Evolutionary conservation across 2,329 filamentous ascomycete species (phyloP), one percentile per base, ranked within the genome.

Genomic region (Colletotrichum magnum): DNA sequence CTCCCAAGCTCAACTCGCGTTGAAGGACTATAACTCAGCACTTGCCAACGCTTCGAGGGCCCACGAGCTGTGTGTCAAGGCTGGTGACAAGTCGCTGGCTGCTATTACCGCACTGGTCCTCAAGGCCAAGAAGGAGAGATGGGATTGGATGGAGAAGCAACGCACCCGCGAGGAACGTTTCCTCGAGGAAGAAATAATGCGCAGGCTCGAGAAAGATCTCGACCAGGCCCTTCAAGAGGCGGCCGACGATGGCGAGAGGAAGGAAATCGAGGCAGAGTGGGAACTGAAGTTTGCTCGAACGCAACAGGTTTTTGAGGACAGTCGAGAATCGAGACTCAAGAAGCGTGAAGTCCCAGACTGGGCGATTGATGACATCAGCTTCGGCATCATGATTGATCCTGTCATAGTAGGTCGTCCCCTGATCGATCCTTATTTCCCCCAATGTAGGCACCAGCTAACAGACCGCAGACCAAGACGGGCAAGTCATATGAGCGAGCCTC

Each of bases 401-500:
- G 88, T 89, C 18, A 79, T 89, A 51, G 87, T 88, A 75, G 78
- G 85, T 78, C 4, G 28, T 1, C 45, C 39, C 24, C 18, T 3
- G 5, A 24, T 53, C 12, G 52, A 1, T 15, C 10, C n/a, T 21
- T 12, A 36, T 24, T 24, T 5, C 48, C 24, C 10, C 28, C 28
- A 32, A 32, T 32, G 7, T 13, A n/a, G 9, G 24, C 26, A 16
- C 16, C 39, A 0, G 45, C 65, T 75, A 65, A 77, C 69, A 10
- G 24, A 3, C 26, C 69, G 74, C 79, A 84, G 91, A 95, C 93
- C 1, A 94, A 93, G 75, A 95, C 92, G 1, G 96, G 96, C 13
- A 93, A 95, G 72, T 96, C 93, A 1, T 99, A 97, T 78, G 96
- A 98, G 79, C 89, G 95, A 50, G 87, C 93, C 0, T 93, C 93